Conservation (phyloP, 192 early-diverging fungal species). For the Glomus cerebriforme region DNA sequence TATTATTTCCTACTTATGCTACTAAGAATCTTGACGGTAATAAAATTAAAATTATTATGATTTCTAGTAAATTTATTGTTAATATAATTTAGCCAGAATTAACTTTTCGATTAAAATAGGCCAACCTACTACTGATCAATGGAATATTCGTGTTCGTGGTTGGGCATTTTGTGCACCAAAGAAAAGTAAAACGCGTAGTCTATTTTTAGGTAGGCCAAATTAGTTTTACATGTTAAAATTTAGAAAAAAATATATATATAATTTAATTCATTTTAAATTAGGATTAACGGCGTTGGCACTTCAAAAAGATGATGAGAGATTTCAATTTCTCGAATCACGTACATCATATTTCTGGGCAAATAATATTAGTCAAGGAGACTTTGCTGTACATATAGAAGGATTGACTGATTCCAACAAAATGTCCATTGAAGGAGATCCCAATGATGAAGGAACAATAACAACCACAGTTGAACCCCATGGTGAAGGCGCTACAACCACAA, state of each 20-base stretch:
- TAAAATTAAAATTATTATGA: neutral
- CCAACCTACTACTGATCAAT: constrained; percentile 23
- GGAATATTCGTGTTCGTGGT: constrained; percentile 49
- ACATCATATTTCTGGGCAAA: constrained; percentile 27
- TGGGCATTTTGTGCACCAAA: constrained; percentile 47
- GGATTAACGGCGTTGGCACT: constrained; percentile 15
- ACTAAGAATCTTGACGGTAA: neutral
- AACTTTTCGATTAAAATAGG: neutral
- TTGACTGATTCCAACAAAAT: constrained; percentile 29
- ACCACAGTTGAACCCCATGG: neutral
- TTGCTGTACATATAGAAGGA: constrained; percentile 15
- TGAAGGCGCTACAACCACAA: neutral
- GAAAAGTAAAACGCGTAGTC: constrained; percentile 35
- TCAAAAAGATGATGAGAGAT: constrained; percentile 28
- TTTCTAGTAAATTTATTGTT: no score
- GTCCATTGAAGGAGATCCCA: constrained; percentile 35
- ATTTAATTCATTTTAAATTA: neutral
- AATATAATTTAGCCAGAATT: no score
- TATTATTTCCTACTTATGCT: constrained; percentile 6
- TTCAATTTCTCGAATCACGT: constrained; percentile 27
- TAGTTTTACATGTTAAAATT: neutral
- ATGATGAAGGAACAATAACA: neutral
- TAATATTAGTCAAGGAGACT: constrained; percentile 19
- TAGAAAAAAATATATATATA: neutral
- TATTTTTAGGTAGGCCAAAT: constrained; percentile 41